Percentiles rank a stretch among this genome's conserved stretches.
Conservation (phyloP, 2,329 filamentous ascomycete species). For the Salinomyces thailandicus region DNA sequence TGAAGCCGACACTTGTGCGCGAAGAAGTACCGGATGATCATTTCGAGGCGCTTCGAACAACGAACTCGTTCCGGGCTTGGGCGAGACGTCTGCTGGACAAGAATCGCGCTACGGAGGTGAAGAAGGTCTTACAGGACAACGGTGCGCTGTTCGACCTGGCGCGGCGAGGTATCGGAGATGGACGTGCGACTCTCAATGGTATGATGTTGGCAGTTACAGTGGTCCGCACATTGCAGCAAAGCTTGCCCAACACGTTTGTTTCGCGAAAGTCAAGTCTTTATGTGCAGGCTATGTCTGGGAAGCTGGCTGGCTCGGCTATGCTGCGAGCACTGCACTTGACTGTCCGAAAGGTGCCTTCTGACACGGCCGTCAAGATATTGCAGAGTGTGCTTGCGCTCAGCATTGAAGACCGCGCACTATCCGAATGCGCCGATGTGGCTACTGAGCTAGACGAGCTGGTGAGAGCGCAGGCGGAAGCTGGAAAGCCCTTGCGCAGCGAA, state of each 20-base stretch:
- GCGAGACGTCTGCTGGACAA: conserved; percentile 20
- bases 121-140: conserved; percentile 51
- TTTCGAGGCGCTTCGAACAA: conserved; percentile 55
- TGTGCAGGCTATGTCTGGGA: conserved; percentile 48
- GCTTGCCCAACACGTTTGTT: conserved; percentile 27
- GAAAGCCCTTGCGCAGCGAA: conserved; percentile 53
- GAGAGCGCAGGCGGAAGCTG: conserved; percentile 6
- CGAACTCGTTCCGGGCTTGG: conserved; percentile 54
- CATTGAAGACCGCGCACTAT: not conserved
- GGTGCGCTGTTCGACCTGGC: conserved; percentile 41
- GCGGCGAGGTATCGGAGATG: conserved; percentile 23
- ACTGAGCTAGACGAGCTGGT: conserved; percentile 17
- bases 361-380: conserved; percentile 39
- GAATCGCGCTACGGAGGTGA: conserved; percentile 28
- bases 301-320: conserved; percentile 42
- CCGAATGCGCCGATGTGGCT: conserved; percentile 6
- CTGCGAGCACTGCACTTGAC: conserved; percentile 46
- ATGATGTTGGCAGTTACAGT: conserved; percentile 25
- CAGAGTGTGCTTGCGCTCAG: conserved; percentile 5
- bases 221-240: conserved; percentile 28
- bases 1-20: conserved; percentile 30
- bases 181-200: conserved; percentile 26
- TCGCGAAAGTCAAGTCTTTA: conserved; percentile 44
- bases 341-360: conserved; percentile 51
- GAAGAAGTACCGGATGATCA: conserved; percentile 48